Evolutionary conservation across 2,329 filamentous ascomycete genomes (phyloP).

Genomic region (Hortaea werneckii): DNA sequence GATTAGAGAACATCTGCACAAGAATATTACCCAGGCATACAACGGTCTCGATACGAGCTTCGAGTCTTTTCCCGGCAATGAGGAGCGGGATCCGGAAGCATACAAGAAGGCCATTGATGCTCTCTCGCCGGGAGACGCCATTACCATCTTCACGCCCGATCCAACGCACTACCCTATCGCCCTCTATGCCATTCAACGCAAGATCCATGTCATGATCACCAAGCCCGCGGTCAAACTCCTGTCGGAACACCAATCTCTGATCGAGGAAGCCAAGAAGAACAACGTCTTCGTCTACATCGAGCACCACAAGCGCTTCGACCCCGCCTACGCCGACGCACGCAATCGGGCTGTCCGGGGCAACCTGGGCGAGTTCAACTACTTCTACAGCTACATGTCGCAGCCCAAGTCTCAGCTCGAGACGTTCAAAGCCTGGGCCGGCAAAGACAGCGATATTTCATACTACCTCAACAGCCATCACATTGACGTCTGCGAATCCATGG

Average conservation of each 20-base stretch:
- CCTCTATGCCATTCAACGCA: slow-evolving; percentile 78
- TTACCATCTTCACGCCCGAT: slow-evolving; percentile 94
- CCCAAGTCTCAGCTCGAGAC: slow-evolving; percentile 85
- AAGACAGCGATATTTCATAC: slow-evolving; percentile 88
- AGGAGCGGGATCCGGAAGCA: slow-evolving; percentile 62
- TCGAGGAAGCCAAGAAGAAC: slow-evolving; percentile 60
- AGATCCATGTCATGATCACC: slow-evolving; percentile 84
- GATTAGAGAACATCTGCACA: slow-evolving; percentile 74
- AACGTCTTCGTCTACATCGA: slow-evolving; percentile 87
- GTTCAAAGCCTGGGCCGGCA: slow-evolving; percentile 88
- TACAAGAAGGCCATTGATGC: slow-evolving; percentile 86
- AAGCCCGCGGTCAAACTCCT: slow-evolving; percentile 87
- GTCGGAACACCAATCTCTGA: slow-evolving; percentile 64
- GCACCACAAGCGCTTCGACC: slow-evolving; percentile 95
- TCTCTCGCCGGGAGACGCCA: slow-evolving; percentile 70
- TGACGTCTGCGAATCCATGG: slow-evolving; percentile 88
- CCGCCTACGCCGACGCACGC: slow-evolving; percentile 79
- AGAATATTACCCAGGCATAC: slow-evolving; percentile 81
- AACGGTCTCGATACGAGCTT: slow-evolving; percentile 83
- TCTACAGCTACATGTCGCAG: slow-evolving; percentile 94
- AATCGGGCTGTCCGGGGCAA: slow-evolving; percentile 54
- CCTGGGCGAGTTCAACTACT: slow-evolving; percentile 95
- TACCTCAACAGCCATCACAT: slow-evolving; percentile 94
- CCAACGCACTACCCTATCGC: slow-evolving; percentile 89
- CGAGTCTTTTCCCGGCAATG: slow-evolving; percentile 67